These are phyloP conservation scores for Sicyos edulis DNA, from an alignment of 306 rosid species.

Conservation along the genomic window DNA sequence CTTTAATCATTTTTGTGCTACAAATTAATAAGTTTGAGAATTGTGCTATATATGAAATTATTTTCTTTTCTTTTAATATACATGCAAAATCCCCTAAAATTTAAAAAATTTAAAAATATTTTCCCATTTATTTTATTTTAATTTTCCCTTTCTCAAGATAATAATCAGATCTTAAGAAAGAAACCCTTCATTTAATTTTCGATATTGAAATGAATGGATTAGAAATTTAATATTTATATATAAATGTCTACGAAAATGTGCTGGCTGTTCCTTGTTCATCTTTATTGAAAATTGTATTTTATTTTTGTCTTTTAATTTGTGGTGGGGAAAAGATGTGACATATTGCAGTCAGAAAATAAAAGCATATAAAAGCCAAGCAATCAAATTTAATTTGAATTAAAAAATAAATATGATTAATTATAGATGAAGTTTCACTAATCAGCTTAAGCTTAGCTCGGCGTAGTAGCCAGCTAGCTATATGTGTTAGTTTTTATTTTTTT, in stretches of 20 bases:
- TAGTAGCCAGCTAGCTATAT: not conserved
- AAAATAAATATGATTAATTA: not conserved
- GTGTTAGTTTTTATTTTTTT: not conserved
- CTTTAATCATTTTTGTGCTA: too few species aligned
- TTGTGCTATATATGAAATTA: too few species aligned
- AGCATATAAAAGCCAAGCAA: not conserved
- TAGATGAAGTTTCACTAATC: not conserved
- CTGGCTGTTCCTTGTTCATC: not conserved
- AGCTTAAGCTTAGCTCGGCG: not conserved
- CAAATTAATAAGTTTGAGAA: too few species aligned
- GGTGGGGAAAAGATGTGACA: slow-evolving; percentile 7
- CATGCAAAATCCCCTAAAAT: too few species aligned
- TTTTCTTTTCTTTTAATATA: too few species aligned
- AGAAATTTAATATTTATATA: not conserved
- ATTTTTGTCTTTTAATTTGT: slow-evolving; percentile 13
- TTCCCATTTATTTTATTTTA: too few species aligned
- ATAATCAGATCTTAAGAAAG: too few species aligned
- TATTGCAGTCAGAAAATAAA: not conserved
- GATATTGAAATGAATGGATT: not conserved
- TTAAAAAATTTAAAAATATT: too few species aligned
- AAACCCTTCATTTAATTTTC: too few species aligned
- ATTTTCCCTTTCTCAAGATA: too few species aligned
- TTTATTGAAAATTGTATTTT: slow-evolving; percentile 10
- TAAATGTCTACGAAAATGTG: not conserved
- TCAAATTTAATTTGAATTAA: not conserved